Conservation (phyloP, 768 basidiomycete species). For the Mycena chlorophos region DNA sequence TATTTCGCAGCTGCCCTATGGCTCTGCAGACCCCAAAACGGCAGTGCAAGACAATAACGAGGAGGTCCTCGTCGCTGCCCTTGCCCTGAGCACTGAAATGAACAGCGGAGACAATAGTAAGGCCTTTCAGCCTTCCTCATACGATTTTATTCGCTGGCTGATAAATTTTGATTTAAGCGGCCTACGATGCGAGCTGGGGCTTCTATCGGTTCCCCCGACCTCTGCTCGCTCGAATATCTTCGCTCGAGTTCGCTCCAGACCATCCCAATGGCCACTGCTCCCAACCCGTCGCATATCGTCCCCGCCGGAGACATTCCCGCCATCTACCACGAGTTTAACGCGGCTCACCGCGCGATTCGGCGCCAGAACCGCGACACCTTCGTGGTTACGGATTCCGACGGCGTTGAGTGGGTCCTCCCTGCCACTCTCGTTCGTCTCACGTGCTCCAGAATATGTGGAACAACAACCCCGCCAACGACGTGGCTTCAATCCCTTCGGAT, state of each 20-base stretch:
- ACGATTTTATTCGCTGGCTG: too few relatives aligned
- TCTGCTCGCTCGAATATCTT: neutral
- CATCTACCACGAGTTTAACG: neutral
- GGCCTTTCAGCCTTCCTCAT: too few relatives aligned
- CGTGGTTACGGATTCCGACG: neutral
- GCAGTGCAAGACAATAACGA: too few relatives aligned
- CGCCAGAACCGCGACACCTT: neutral
- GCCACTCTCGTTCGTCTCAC: neutral
- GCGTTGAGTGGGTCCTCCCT: neutral
- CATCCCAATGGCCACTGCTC: neutral
- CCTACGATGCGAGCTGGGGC: too few relatives aligned
- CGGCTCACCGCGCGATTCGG: neutral
- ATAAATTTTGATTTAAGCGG: too few relatives aligned
- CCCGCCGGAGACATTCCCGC: neutral
- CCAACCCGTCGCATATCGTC: neutral
- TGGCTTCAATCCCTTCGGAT: neutral
- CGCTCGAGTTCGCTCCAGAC: neutral
- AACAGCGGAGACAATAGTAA: too few relatives aligned
- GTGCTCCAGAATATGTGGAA: neutral
- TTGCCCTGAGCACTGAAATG: too few relatives aligned
- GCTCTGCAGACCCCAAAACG: too few relatives aligned
- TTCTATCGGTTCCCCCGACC: neutral
- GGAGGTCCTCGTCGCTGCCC: too few relatives aligned
- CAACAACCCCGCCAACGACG: neutral
- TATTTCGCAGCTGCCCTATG: neutral